phyloP scores from a whole-genome alignment of 306 rosid genomes.

The Corylus avellana region DNA sequence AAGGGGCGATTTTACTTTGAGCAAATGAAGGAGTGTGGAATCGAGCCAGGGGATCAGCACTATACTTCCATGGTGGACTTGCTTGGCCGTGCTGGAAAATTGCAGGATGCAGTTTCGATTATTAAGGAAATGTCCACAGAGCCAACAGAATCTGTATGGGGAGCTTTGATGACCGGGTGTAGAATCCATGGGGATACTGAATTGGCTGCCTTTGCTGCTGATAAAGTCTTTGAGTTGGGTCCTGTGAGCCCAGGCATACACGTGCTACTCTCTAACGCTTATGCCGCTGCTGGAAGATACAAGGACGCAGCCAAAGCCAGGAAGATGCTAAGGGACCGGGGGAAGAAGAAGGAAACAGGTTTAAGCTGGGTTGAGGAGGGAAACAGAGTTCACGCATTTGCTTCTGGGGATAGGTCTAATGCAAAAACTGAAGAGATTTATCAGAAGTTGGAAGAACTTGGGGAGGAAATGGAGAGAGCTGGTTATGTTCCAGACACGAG shows the following conservation, averaged over 20 bases:
- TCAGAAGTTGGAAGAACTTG: slow-evolving; percentile 73
- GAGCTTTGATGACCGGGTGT: slow-evolving; percentile 85
- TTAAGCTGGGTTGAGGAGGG: slow-evolving; percentile 95
- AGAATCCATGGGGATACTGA: slow-evolving; percentile 73
- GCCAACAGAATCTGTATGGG: slow-evolving; percentile 83
- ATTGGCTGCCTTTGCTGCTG: slow-evolving; percentile 74
- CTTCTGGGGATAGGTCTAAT: slow-evolving; percentile 69
- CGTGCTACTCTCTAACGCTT: slow-evolving; percentile 74
- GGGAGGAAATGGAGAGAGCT: slow-evolving; percentile 69
- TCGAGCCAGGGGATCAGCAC: slow-evolving; percentile 75
- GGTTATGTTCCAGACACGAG: slow-evolving; percentile 92
- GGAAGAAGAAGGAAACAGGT: slow-evolving; percentile 81
- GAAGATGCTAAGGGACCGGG: slow-evolving; percentile 65
- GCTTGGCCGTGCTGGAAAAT: slow-evolving; percentile 83
- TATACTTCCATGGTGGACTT: slow-evolving; percentile 81
- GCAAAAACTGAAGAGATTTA: slow-evolving; percentile 60
- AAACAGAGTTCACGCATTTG: slow-evolving; percentile 73
- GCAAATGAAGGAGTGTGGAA: slow-evolving; percentile 63
- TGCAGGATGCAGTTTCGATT: slow-evolving; percentile 64
- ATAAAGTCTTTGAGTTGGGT: slow-evolving; percentile 55
- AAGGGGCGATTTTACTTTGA: slow-evolving; percentile 55
- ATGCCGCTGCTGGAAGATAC: slow-evolving; percentile 83
- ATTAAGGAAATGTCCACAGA: slow-evolving; percentile 65
- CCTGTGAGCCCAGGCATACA: slow-evolving; percentile 61
- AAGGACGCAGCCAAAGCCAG: slow-evolving; percentile 86